These are phyloP conservation scores for Candida pini DNA, from an alignment of 805 yeast genomes.

Conservation along the genomic window DNA sequence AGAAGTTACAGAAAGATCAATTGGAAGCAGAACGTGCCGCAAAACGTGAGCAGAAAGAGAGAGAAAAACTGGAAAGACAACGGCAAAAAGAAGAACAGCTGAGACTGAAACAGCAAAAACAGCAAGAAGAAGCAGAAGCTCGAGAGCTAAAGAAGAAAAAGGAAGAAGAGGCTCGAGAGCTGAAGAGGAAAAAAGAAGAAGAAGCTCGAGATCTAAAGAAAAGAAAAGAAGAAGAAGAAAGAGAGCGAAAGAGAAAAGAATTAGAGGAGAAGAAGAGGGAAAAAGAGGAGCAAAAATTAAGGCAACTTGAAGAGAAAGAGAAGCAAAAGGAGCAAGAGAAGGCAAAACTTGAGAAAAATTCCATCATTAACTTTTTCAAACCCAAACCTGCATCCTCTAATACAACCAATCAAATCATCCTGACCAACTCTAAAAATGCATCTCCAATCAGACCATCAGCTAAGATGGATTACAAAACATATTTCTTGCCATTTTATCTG, in stretches of 20 bases:
- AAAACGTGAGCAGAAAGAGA: slow-evolving; percentile 23
- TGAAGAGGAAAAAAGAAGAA: slow-evolving; percentile 30
- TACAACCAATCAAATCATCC: background rate
- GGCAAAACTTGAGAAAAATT: slow-evolving; percentile 21
- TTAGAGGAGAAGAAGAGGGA: slow-evolving; percentile 16
- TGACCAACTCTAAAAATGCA: background rate
- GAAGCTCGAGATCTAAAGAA: slow-evolving; percentile 10
- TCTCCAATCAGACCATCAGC: slow-evolving; percentile 2
- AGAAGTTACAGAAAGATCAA: slow-evolving; percentile 10
- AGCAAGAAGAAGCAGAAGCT: slow-evolving; percentile 23
- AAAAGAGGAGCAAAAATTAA: slow-evolving; percentile 10
- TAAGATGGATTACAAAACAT: slow-evolving; percentile 16
- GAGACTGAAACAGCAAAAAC: slow-evolving; percentile 21
- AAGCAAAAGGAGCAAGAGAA: slow-evolving; percentile 18
- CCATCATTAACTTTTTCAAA: slow-evolving; percentile 31
- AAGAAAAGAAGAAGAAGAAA: slow-evolving; percentile 20
- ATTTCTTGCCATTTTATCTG: slow-evolving; percentile 26
- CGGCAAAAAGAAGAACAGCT: slow-evolving; percentile 27
- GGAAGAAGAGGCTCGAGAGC: slow-evolving; percentile 31
- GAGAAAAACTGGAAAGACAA: slow-evolving; percentile 17
- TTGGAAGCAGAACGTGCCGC: slow-evolving; percentile 24
- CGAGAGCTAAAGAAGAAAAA: slow-evolving; percentile 25
- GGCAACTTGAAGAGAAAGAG: slow-evolving; percentile 17
- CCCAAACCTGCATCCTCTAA: slow-evolving; percentile 7
- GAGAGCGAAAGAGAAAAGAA: slow-evolving; percentile 23